Base-by-base conservation (phyloP, 1,139 yeast species). In the Nematodospora anomalae region DNA sequence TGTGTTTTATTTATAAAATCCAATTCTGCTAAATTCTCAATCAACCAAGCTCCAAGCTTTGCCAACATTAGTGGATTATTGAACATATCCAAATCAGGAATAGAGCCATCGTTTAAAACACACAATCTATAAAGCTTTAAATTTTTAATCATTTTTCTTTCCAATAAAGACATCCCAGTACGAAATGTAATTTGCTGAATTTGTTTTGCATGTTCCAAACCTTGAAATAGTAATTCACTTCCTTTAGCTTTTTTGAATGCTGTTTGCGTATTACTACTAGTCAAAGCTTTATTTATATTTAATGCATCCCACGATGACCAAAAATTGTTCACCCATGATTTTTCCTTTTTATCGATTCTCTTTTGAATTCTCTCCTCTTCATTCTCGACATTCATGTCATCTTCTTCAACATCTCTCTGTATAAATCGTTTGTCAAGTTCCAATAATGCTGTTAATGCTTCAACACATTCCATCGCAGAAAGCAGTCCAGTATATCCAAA, bases 291-390 rank as follows among this genome's bases (percentile, higher is more conserved):
- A 15, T 40, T 37, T 56, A 80, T 81, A 41, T 58, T 67, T 34
- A 90, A 67, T 1, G 97, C 88, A 62, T 92, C 98, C 94, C 96
- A 94, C 10, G 96, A 86, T 22, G 80, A 74, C 97, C 98, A 92
- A 57, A 94, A 94, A 55, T 90, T 89, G 36, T 78, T 75, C 3
- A 90, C 80, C 95, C 96, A 92, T 32, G 76, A 73, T 47, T 80
- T 76, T 48, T 84, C 90, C 51, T 80, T 67, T 37, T 64, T 64
- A 11, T 62, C 61, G 21, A 80, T 74, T 38, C 73, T 56, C n/a
- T 62, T 57, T 36, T 64, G 62, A 26, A 75, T 67, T 21, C 60
- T 57, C 14, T 64, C 70, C 13, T 65, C 71, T 15, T 64, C 69
- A 22, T 57, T 57, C 5, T 56, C 58, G 16, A 52, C 16, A 16